phyloP scores from a whole-genome alignment of 441 rosid species.

The Populus hybrid region DNA sequence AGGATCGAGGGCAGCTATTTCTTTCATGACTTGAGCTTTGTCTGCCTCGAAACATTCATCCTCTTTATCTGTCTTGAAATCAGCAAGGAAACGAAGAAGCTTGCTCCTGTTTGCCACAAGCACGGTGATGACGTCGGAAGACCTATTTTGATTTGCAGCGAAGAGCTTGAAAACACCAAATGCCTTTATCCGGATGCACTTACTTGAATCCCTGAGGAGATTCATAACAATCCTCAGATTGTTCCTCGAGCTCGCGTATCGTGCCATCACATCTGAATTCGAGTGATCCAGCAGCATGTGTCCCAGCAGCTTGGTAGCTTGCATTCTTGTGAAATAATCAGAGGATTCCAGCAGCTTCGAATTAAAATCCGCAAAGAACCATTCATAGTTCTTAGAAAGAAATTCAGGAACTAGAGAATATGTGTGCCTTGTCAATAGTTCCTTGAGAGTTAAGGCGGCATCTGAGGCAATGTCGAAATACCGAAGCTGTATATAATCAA shows the following conservation, averaged over 20 bases:
- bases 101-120: slow-evolving; percentile 81
- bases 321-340: slow-evolving; percentile 86
- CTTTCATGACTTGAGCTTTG: slow-evolving; percentile 86
- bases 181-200: slow-evolving; percentile 94
- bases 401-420: slow-evolving; percentile 87
- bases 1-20: slow-evolving; percentile 73
- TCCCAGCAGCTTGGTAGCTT: slow-evolving; percentile 87
- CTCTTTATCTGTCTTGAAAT: slow-evolving; percentile 86
- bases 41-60: slow-evolving; percentile 93
- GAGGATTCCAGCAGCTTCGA: slow-evolving; percentile 83
- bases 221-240: slow-evolving; percentile 96
- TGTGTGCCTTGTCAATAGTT: slow-evolving; percentile 87
- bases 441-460: slow-evolving; percentile 99
- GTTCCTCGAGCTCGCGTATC: slow-evolving; percentile 88
- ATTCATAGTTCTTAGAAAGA: slow-evolving; percentile 83
- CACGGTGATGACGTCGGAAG: slow-evolving; percentile 72
- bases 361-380: slow-evolving; percentile 89
- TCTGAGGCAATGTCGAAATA: slow-evolving; percentile 96
- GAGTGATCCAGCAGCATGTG: slow-evolving; percentile 91
- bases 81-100: slow-evolving; percentile 87
- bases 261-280: slow-evolving; percentile 83
- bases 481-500: slow-evolving; percentile 86
- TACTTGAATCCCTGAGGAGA: slow-evolving; percentile 95
- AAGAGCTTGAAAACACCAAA: slow-evolving; percentile 97
- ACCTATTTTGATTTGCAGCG: slow-evolving; percentile 93